Evolutionary conservation across 2,329 filamentous ascomycete genomes (phyloP).

Genomic region (Lecanicillium sp.): DNA sequence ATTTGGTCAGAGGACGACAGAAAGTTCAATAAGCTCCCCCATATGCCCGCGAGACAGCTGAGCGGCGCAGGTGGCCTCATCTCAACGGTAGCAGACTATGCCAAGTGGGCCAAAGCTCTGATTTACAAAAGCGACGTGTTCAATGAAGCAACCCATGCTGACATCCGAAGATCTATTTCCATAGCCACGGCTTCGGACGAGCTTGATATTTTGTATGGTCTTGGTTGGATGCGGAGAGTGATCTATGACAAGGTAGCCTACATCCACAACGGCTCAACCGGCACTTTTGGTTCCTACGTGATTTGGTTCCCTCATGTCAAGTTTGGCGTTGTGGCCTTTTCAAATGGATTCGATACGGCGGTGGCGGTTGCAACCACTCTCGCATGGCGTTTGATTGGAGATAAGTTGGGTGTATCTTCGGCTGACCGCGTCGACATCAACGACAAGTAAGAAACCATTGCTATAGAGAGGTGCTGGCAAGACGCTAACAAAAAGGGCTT

Average conservation of each 20-base stretch:
- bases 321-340: slow-evolving; percentile 2
- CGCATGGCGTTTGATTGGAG: not conserved
- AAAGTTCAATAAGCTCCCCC: slow-evolving; percentile 16
- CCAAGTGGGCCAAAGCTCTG: slow-evolving; percentile 40
- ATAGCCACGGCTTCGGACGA: not conserved
- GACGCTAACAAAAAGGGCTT: not conserved
- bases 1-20: slow-evolving; percentile 22
- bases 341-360: not conserved
- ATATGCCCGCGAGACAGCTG: slow-evolving; percentile 17
- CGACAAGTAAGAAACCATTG: not conserved
- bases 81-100: slow-evolving; percentile 39
- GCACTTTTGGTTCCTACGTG: not conserved
- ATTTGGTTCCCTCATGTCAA: slow-evolving; percentile 3
- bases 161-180: slow-evolving; percentile 6
- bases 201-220: not conserved
- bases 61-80: slow-evolving; percentile 33
- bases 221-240: not conserved
- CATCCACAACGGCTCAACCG: slow-evolving; percentile 1
- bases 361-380: not conserved
- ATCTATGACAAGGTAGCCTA: slow-evolving; percentile 1
- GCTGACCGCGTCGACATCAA: not conserved
- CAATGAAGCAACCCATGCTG: slow-evolving; percentile 14
- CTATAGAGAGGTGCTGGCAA: not conserved
- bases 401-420: not conserved
- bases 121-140: slow-evolving; percentile 22